phyloP scores from a whole-genome alignment of 2,329 filamentous ascomycete species.

The Diaporthe nobilis region DNA sequence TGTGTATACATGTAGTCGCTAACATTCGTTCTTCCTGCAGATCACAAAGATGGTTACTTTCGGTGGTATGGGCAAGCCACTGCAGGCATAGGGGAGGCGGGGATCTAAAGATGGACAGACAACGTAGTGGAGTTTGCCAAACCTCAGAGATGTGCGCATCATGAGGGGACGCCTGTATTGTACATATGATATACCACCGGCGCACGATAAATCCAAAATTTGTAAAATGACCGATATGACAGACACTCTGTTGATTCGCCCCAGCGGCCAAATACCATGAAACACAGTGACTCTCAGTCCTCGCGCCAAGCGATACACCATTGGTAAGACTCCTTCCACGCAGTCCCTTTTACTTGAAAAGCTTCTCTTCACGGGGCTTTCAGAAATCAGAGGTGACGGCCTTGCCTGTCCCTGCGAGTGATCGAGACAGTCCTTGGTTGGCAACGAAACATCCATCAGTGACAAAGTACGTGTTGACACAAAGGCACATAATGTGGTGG shows the following conservation, averaged over 20 bases:
- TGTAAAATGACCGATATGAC: not conserved
- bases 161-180: not conserved
- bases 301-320: not conserved
- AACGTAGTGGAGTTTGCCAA: not conserved
- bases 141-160: not conserved
- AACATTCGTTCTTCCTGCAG: constrained; percentile 51
- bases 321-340: not conserved
- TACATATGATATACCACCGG: constrained; percentile 2
- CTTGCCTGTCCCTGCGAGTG: not conserved
- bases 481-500: not conserved
- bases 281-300: not conserved
- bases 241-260: not conserved
- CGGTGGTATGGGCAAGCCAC: constrained; percentile 69
- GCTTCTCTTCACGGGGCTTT: not conserved
- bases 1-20: not conserved
- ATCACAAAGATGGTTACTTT: constrained; percentile 77
- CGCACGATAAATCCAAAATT: not conserved
- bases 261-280: not conserved
- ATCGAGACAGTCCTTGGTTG: not conserved
- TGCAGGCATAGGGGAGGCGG: constrained; percentile 58
- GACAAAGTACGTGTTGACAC: not conserved
- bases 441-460: not conserved
- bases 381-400: not conserved
- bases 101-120: not conserved
- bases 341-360: too few species aligned